A percentile compares a stretch with the other conserved stretches of the same genome.
Conservation (phyloP, 441 rosid genomes). For the Sinapis alba region DNA sequence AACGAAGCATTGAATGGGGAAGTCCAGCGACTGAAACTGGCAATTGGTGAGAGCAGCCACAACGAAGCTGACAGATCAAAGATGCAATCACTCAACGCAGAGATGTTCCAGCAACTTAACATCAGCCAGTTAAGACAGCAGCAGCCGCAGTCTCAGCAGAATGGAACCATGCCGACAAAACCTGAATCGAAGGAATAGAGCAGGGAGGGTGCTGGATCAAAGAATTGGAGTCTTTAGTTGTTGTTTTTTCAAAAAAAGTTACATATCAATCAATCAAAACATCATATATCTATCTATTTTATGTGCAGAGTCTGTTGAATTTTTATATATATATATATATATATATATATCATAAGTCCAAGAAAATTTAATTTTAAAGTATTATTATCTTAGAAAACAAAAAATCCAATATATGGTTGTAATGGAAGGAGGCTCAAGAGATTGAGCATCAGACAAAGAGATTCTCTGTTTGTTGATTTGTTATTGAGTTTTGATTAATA, state of each 20-base stretch:
- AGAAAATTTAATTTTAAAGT: not conserved
- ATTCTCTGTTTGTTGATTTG: slow-evolving; percentile 19
- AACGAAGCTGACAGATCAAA: slow-evolving; percentile 57
- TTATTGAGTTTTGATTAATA: not conserved
- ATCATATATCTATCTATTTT: slow-evolving; percentile 14
- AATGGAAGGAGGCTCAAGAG: slow-evolving; percentile 5
- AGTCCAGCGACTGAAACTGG: slow-evolving; percentile 76
- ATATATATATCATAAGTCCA: no score
- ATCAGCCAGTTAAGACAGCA: slow-evolving; percentile 43
- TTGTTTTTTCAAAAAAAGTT: not conserved
- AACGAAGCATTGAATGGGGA: slow-evolving; percentile 88
- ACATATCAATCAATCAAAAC: slow-evolving; percentile 3
- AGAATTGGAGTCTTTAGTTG: not conserved
- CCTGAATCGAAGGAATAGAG: slow-evolving; percentile 43
- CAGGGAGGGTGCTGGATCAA: slow-evolving; percentile 1
- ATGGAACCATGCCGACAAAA: slow-evolving; percentile 49
- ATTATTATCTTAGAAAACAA: not conserved
- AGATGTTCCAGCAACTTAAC: slow-evolving; percentile 62
- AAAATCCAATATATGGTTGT: slow-evolving; percentile 7
- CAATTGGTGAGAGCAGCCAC: slow-evolving; percentile 52
- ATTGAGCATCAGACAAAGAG: slow-evolving; percentile 19
- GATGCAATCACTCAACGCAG: slow-evolving; percentile 55
- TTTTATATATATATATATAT: no score
- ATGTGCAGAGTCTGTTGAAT: slow-evolving; percentile 35
- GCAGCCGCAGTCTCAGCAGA: slow-evolving; percentile 38